These are phyloP conservation scores for Sclerotinia minor DNA, from an alignment of 2,329 filamentous ascomycete species.

Conservation along the genomic window DNA sequence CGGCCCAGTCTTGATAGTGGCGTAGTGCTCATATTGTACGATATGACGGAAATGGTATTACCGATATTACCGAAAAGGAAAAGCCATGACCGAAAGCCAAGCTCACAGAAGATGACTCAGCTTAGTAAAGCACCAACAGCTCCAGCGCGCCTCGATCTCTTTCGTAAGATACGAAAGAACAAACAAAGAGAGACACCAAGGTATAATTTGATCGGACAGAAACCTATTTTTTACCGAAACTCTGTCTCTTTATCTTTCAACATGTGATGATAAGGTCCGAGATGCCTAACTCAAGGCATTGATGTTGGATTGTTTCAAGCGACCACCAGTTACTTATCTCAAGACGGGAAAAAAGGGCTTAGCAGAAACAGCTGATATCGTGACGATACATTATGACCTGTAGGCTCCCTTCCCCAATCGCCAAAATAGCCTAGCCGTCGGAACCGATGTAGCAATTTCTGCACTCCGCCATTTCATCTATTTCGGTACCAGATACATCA, in stretches of 20 bases:
- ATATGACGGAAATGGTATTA: background rate
- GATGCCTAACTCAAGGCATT: background rate
- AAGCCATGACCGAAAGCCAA: background rate
- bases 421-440: background rate
- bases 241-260: slow-evolving; percentile 11
- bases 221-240: background rate
- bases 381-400: background rate
- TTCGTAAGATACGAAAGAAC: background rate
- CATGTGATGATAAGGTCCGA: slow-evolving; percentile 19
- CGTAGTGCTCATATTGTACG: background rate
- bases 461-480: slow-evolving; percentile 1
- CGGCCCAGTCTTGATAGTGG: background rate
- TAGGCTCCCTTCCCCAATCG: background rate
- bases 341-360: background rate
- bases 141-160: background rate
- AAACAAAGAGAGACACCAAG: background rate
- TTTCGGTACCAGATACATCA: slow-evolving; percentile 5
- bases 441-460: background rate
- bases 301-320: background rate
- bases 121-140: background rate
- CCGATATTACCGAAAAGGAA: background rate
- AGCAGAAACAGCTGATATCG: slow-evolving; percentile 1
- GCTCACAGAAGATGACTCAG: slow-evolving; percentile 1
- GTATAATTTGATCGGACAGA: background rate
- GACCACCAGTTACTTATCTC: too few species aligned